Evolutionary conservation across 179 eudicot genomes (phyloP), one percentile per base, ranked within the genome.

Genomic region (Nepenthes alata): DNA sequence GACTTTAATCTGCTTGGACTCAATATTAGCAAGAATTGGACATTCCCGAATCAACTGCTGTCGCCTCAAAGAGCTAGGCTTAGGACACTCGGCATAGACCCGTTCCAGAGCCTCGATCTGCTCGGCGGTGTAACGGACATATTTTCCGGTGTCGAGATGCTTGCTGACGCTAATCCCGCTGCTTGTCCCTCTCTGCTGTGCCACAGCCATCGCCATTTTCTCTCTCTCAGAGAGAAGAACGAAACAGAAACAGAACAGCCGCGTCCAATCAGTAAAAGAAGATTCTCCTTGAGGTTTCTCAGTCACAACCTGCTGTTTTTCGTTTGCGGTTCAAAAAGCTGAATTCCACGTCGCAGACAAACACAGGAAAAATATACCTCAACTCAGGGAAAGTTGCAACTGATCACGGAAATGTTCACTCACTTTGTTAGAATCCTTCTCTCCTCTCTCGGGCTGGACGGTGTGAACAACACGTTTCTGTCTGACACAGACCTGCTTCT

Each of bases 1-100:
- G 16, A 81, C 86, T 74, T 81, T 81, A 72, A 81, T 79, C 79
- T 81, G 83, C 51, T 79, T 81, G 53, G 86, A 79, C 57, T 78
- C 86, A 47, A 81, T 79, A 45, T 76, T 81, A 9, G 81, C 64
- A n/a, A 81, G 63, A 71, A 79, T 66, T 37, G 81, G 77, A 47
- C 83, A 81, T 50, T 81, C 83, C 37, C 86, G 68, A 61, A 81
- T 76, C 73, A 81, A 69, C 50, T 81, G 86, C 60, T 81, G 86
- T 52, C 86, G 64, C 6, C 83, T 70, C 49, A 81, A 55, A 4
- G 83, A 81, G 68, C 79, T 81, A 0, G 86, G 83, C 53, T 81
- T 81, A 0, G 83, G 86, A 54, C 86, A 81, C 72, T 81, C 86
- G 0, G 77, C 70, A 59, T 81, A 81, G 36, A 81, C 83, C 67